Base-by-base conservation (phyloP, 768 basidiomycete species). In the Mycena olivaceomarginata region DNA sequence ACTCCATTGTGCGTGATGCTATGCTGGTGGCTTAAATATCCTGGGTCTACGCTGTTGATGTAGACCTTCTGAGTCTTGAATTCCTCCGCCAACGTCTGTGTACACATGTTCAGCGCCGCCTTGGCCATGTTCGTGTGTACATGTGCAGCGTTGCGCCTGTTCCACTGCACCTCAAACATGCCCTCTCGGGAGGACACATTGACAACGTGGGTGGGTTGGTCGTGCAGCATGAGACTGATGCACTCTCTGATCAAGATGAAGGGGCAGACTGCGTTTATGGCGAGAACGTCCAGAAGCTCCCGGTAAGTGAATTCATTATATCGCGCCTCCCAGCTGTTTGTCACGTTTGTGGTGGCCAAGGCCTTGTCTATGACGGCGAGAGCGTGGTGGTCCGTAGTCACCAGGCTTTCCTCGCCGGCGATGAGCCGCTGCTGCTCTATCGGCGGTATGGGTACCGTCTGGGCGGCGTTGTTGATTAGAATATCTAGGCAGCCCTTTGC, bases 61-160 rank as follows among this genome's bases (percentile, higher is more conserved):
- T 82, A 83, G 4, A 87, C 82, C 18, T 81, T 80, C 53, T 81
- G 76, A 31, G 62, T 72, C 65, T 82, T 76, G 85, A 84, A 86
- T 59, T 84, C 82, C 56, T 81, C 64, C 3, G 85, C 85, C 73
- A 86, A 82, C 0, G 85, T 87, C 70, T 86, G 84, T 4, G 85
- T 84, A 31, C 86, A 80, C 86, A 86, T 86, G 67, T 86, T 86
- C 40, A 86, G 79, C 18, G 85, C 86, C 15, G 86, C 86, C 72
- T 86, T 86, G 10, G 85, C 85, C 85, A 86, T 86, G 74, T 86
- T 86, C 43, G 85, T 86, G 76, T 86, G 86, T 10, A 86, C 84
- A 62, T 86, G 85, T 37, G 78, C 76, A 53, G 85, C 85, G 2
- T 79, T 72, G 4, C 81, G 77, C n/a, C 80, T 76, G 15, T 70